Evolutionary conservation across 1,284 basidiomycete species (phyloP), one percentile per base, ranked within the genome.

Genomic region (Irpex sp.): DNA sequence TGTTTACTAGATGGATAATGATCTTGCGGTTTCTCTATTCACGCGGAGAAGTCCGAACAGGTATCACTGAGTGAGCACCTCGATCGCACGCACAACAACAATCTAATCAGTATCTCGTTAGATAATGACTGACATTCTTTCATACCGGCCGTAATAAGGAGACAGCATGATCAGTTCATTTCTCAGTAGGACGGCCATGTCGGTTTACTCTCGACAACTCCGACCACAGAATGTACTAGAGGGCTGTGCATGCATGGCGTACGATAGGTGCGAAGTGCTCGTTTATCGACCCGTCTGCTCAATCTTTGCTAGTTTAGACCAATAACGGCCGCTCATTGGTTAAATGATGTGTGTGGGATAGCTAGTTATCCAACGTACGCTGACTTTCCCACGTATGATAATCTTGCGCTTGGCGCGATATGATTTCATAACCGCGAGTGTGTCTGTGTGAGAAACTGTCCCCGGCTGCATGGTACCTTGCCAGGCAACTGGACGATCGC

Each of bases 361-460:
- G 9, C 11, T 3, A 9, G 49, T 55, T 36, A 11, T 21, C 53
- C 53, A 8, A 15, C 53, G 21, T 21, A 11, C 17, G 19, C 19
- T 31, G 17, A 13, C 43, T n/a, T 56, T 61, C 61, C 19, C 61
- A 61, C 35, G 21, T n/a, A 11, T 55, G 50, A 13, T 56, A 43
- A 15, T 46, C 31, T 37, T 6, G 19, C 21, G 54, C 61, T 61
- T 61, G 61, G 61, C 61, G 50, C 21, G 53, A 54, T 61, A 19
- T 61, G 49, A 57, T 61, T 61, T 61, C 56, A 46, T 37, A 15
- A 47, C 39, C 13, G 9, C 17, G 9, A 37, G 53, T 51, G 13
- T 43, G 37, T 37, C 31, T 47, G 11, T 13, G 19, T 46, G 33
- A 19, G 53, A 46, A 26, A 49, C 21, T 35, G 53, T 26, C 19